phyloP scores from a whole-genome alignment of 163 green algal genomes.

The Chlorella variabilis region DNA sequence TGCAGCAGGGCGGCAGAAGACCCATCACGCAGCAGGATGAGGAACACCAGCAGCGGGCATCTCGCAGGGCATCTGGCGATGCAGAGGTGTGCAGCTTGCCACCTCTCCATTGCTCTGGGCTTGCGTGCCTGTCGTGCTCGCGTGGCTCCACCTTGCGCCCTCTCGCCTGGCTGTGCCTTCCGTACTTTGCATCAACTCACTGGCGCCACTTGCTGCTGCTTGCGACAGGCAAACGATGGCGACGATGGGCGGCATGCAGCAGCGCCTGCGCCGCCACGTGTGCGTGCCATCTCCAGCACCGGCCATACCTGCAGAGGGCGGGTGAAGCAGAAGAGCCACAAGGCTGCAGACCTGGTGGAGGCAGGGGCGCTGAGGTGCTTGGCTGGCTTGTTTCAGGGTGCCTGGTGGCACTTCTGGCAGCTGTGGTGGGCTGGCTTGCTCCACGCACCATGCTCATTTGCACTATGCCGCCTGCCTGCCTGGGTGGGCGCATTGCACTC shows the following conservation, averaged over 20 bases:
- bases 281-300: constrained; percentile 66
- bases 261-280: not conserved
- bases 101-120: not conserved
- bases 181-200: not conserved
- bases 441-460: too few relatives aligned
- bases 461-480: too few relatives aligned
- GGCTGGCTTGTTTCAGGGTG: too few relatives aligned
- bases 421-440: not conserved
- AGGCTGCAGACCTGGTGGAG: constrained; percentile 77
- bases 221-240: not conserved
- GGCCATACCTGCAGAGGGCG: constrained; percentile 83
- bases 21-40: too few relatives aligned
- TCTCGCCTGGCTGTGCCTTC: too few relatives aligned
- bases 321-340: constrained; percentile 87
- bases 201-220: too few relatives aligned
- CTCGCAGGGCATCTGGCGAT: too few relatives aligned
- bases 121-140: too few relatives aligned
- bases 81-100: not conserved
- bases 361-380: constrained; percentile 61
- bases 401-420: too few relatives aligned
- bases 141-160: too few relatives aligned
- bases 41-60: too few relatives aligned
- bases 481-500: too few relatives aligned
- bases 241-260: not conserved
- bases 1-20: not conserved